Evolutionary conservation across 345 rosid species (phyloP).

Genomic region (Stellera chamaejasme): DNA sequence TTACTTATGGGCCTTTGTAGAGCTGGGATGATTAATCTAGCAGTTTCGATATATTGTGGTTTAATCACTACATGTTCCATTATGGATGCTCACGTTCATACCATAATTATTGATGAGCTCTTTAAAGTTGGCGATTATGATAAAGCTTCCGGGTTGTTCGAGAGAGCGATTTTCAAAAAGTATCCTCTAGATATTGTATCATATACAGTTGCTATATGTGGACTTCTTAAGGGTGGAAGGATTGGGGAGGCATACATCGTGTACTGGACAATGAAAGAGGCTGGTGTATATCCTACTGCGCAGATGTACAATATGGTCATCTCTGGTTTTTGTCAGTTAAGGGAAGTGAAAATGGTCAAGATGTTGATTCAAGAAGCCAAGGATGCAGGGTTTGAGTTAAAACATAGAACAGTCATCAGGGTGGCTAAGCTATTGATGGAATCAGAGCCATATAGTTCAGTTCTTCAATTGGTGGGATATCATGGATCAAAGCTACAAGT

Average conservation of each 20-base stretch:
- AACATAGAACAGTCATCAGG: slow-evolving; percentile 20
- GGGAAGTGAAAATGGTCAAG: slow-evolving; percentile 38
- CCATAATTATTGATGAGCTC: slow-evolving; percentile 42
- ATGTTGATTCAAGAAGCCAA: slow-evolving; percentile 39
- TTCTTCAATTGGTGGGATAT: slow-evolving; percentile 23
- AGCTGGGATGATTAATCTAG: slow-evolving; percentile 25
- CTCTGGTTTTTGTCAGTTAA: slow-evolving; percentile 35
- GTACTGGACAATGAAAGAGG: slow-evolving; percentile 42
- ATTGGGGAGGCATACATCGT: slow-evolving; percentile 39
- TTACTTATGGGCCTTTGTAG: slow-evolving; percentile 45
- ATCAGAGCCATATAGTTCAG: slow-evolving; percentile 20
- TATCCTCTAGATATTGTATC: slow-evolving; percentile 51
- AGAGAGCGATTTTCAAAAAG: slow-evolving; percentile 30
- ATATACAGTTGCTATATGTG: slow-evolving; percentile 51
- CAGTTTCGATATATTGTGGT: slow-evolving; percentile 43
- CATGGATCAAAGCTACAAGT: not conserved
- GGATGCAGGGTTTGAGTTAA: slow-evolving; percentile 34
- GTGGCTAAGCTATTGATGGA: slow-evolving; percentile 24
- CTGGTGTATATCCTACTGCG: slow-evolving; percentile 35
- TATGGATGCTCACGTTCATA: slow-evolving; percentile 65
- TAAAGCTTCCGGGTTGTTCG: slow-evolving; percentile 40
- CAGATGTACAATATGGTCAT: slow-evolving; percentile 35
- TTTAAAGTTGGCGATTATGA: slow-evolving; percentile 33
- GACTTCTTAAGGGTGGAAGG: slow-evolving; percentile 48
- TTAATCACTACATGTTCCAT: slow-evolving; percentile 15